Conservation (phyloP, 306 rosid genomes). For the Lathyrus tuberosus region DNA sequence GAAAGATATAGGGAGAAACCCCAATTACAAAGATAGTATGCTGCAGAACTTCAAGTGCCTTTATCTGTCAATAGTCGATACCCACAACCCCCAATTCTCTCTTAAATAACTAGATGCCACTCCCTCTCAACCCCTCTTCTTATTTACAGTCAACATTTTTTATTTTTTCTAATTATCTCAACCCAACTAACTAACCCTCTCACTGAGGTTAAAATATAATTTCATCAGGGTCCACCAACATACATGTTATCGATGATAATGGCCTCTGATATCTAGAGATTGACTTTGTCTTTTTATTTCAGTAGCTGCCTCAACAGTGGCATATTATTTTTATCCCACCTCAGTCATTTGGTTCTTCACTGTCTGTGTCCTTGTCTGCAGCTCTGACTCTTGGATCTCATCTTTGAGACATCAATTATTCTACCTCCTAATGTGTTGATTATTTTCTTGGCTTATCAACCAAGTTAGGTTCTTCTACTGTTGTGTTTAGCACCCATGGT, state of each 20-base stretch:
- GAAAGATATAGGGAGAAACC: background rate
- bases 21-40: background rate
- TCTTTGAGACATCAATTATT: background rate
- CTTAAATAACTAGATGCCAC: background rate
- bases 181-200: background rate
- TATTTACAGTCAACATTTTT: background rate
- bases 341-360: background rate
- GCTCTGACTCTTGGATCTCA: background rate
- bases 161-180: background rate
- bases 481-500: background rate
- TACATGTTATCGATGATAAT: no score
- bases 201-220: background rate
- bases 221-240: no score
- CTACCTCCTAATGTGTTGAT: background rate
- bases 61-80: background rate
- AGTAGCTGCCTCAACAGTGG: background rate
- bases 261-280: no score
- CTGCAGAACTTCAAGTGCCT: background rate
- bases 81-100: background rate
- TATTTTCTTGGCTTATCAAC: background rate
- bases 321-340: no score
- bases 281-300: background rate
- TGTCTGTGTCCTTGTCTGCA: background rate
- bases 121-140: background rate
- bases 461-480: background rate